Conservation (phyloP, 2,329 filamentous ascomycete species). For the Colletotrichum noveboracense region DNA sequence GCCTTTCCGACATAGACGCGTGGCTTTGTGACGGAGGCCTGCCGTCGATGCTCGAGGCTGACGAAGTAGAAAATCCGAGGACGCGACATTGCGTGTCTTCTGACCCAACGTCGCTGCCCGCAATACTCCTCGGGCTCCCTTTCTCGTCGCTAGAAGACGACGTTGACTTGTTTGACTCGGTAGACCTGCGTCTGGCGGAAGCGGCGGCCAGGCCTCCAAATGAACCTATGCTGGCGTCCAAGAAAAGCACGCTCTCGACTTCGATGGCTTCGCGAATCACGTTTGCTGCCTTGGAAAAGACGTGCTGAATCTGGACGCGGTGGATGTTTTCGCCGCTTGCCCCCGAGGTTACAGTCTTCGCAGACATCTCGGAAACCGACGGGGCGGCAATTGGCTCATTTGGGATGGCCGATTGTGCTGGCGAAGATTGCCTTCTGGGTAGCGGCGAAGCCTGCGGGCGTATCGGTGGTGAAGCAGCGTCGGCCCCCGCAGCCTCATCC, state of each 20-base stretch:
- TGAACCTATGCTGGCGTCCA: constrained; percentile 25
- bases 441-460: neutral
- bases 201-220: constrained; percentile 28
- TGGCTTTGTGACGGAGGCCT: constrained; percentile 20
- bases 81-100: constrained; percentile 29
- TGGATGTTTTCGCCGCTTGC: neutral
- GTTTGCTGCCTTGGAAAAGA: constrained; percentile 51
- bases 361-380: neutral
- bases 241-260: constrained; percentile 23
- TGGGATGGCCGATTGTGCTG: rapidly evolving
- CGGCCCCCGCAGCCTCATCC: constrained; percentile 25
- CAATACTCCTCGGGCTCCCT: neutral
- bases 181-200: neutral
- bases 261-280: constrained; percentile 47
- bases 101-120: rapidly evolving
- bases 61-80: constrained; percentile 43
- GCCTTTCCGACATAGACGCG: constrained; percentile 37
- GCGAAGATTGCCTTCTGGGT: rapidly evolving
- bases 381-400: neutral
- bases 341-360: neutral
- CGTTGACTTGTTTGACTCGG: neutral
- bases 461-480: rapidly evolving
- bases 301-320: constrained; percentile 11
- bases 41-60: constrained; percentile 34
- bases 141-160: constrained; percentile 24